A percentile compares a stretch with the other conserved stretches of the same genome.
Evolutionary conservation across 192 early-diverging fungal genomes (phyloP).

Genomic region (Coemansia sp.): DNA sequence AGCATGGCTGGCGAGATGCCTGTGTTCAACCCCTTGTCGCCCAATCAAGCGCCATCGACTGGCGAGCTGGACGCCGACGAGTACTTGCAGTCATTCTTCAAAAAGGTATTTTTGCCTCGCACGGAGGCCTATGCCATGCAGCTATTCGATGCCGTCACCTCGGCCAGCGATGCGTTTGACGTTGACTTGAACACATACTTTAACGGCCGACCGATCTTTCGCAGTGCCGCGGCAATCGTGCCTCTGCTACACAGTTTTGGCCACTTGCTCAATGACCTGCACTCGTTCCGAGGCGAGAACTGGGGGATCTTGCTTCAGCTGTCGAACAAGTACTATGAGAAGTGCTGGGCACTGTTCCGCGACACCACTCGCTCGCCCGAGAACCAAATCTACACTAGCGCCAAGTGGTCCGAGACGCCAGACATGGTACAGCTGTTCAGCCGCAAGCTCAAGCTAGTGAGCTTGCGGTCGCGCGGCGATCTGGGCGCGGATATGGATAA

Average conservation of each 20-base stretch:
- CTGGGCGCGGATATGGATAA: constrained; percentile 34
- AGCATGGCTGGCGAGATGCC: constrained; percentile 41
- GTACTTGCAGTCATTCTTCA: constrained; percentile 66
- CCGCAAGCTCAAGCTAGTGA: constrained; percentile 40
- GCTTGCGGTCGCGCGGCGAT: constrained; percentile 3
- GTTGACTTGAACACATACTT: constrained; percentile 37
- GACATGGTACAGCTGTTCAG: constrained; percentile 64
- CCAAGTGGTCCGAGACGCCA: constrained; percentile 65
- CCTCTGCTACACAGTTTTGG: constrained; percentile 49
- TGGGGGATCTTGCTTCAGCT: constrained; percentile 53
- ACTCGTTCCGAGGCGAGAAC: constrained; percentile 47
- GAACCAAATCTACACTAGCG: constrained; percentile 47
- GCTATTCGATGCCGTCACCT: constrained; percentile 41
- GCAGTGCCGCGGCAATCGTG: constrained; percentile 47
- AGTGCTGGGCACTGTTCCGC: constrained; percentile 48
- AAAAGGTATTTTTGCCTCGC: constrained; percentile 74
- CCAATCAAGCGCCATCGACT: constrained; percentile 14
- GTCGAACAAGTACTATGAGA: constrained; percentile 43
- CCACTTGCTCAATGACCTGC: constrained; percentile 38
- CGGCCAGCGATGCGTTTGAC: constrained; percentile 48
- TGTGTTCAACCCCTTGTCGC: constrained; percentile 4
- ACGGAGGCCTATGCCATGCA: constrained; percentile 84
- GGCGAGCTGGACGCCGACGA: constrained; percentile 50
- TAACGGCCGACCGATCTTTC: constrained; percentile 51
- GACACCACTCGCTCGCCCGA: constrained; percentile 49